phyloP scores from a whole-genome alignment of 768 basidiomycete genomes.

The Rhizopogon salebrosus region DNA sequence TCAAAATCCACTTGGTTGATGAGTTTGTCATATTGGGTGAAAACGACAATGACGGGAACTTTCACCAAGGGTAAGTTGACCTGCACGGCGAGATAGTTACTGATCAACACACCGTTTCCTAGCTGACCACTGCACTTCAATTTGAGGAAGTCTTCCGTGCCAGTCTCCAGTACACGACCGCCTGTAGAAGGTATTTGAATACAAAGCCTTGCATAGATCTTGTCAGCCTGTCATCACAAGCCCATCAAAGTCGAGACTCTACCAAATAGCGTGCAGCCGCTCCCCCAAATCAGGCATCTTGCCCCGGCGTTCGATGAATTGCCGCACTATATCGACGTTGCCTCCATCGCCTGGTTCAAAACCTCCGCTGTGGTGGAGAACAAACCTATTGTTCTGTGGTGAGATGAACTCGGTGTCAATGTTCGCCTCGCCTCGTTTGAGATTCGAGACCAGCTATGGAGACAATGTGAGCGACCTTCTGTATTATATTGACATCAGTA shows the following conservation, averaged over 20 bases:
- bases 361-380: conserved; percentile 14
- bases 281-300: not conserved
- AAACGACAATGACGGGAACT: conserved; percentile 4
- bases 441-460: not conserved
- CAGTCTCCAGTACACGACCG: not conserved
- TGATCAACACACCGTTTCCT: not conserved
- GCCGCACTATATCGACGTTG: conserved; percentile 1
- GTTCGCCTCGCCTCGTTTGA: conserved; percentile 6
- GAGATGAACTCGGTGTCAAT: conserved; percentile 12
- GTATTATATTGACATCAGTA: not conserved
- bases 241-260: not conserved
- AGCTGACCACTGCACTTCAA: not conserved
- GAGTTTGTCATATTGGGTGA: conserved; percentile 2
- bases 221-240: not conserved
- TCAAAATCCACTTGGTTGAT: not conserved
- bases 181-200: not conserved
- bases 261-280: conserved; percentile 13
- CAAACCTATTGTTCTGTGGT: conserved; percentile 5
- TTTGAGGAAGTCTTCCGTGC: not conserved
- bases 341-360: conserved; percentile 9
- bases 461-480: not conserved
- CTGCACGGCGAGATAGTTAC: not conserved
- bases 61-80: not conserved
- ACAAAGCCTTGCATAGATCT: not conserved
- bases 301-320: conserved; percentile 7